Evolutionary conservation across 2,329 filamentous ascomycete species (phyloP).

Genomic region (Lecanicillium sp.): DNA sequence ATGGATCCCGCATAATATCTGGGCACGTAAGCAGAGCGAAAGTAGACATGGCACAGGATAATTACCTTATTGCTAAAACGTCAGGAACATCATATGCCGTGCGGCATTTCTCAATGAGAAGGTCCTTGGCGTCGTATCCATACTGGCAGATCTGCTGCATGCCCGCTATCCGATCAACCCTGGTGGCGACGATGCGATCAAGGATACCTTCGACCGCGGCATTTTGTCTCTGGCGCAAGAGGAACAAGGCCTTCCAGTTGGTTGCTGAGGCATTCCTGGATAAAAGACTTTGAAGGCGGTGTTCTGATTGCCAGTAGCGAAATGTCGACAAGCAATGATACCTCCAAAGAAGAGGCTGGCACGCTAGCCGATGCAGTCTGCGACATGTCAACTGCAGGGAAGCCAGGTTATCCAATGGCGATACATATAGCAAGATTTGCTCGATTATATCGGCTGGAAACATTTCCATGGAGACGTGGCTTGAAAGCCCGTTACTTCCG

Average conservation of each 20-base stretch:
- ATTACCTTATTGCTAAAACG: conserved; percentile 64
- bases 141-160: conserved; percentile 64
- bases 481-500: background rate
- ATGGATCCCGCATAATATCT: conserved; percentile 72
- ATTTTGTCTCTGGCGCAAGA: conserved; percentile 49
- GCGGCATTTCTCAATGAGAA: conserved; percentile 60
- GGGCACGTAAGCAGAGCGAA: conserved; percentile 24
- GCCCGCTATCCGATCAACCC: conserved; percentile 61
- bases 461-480: conserved; percentile 32
- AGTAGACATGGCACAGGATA: background rate
- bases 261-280: conserved; percentile 46
- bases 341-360: conserved; percentile 74
- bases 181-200: conserved; percentile 63
- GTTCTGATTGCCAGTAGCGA: conserved; percentile 65
- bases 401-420: conserved; percentile 47
- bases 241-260: conserved; percentile 69
- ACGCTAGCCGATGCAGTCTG: conserved; percentile 58
- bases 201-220: conserved; percentile 47
- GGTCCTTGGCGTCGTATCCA: conserved; percentile 87
- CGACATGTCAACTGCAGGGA: conserved; percentile 51
- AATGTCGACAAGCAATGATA: conserved; percentile 65
- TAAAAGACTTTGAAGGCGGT: conserved; percentile 55
- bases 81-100: conserved; percentile 59
- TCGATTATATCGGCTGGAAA: conserved; percentile 84
- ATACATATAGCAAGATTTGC: conserved; percentile 62